Conservation (phyloP, 495 filamentous ascomycete species). For the Lichenothelia convexa region DNA sequence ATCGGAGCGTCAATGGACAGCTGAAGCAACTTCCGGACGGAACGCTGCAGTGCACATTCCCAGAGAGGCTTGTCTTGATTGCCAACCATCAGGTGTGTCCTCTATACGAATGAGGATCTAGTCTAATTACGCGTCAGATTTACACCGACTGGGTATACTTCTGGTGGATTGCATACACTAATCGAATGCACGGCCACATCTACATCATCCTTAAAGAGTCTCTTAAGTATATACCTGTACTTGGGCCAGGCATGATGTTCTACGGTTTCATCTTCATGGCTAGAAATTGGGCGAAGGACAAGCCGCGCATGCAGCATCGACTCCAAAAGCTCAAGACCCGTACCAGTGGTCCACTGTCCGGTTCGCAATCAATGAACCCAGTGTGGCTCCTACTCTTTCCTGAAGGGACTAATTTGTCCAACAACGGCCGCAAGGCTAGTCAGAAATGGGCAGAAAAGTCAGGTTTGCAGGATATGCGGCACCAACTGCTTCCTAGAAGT, state of each 20-base stretch:
- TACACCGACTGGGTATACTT: slow-evolving; percentile 83
- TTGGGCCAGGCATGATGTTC: slow-evolving; percentile 68
- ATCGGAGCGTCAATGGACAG: slow-evolving; percentile 52
- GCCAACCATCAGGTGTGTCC: slow-evolving; percentile 56
- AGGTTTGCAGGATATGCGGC: slow-evolving; percentile 44
- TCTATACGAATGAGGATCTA: slow-evolving; percentile 1
- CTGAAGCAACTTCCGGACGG: slow-evolving; percentile 45
- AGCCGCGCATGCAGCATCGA: slow-evolving; percentile 46
- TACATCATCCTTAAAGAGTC: slow-evolving; percentile 77
- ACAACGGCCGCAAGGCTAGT: slow-evolving; percentile 44
- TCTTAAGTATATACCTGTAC: slow-evolving; percentile 54
- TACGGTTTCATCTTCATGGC: slow-evolving; percentile 73
- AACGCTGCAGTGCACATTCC: slow-evolving; percentile 50
- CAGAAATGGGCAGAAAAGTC: slow-evolving; percentile 51
- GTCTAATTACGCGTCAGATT: slow-evolving; percentile 18
- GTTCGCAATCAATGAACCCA: slow-evolving; percentile 38
- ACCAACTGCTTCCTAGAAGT: slow-evolving; percentile 53
- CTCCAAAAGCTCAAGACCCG: slow-evolving; percentile 45
- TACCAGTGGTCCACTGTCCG: slow-evolving; percentile 33
- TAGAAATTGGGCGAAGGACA: slow-evolving; percentile 63
- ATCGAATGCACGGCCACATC: slow-evolving; percentile 59
- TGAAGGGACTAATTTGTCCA: slow-evolving; percentile 60
- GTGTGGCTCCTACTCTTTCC: slow-evolving; percentile 83
- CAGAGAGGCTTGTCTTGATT: slow-evolving; percentile 59
- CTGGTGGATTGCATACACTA: slow-evolving; percentile 72